These are phyloP conservation scores for Talaromyces pinophilus DNA, from an alignment of 2,329 filamentous ascomycete species.

Conservation along the genomic window DNA sequence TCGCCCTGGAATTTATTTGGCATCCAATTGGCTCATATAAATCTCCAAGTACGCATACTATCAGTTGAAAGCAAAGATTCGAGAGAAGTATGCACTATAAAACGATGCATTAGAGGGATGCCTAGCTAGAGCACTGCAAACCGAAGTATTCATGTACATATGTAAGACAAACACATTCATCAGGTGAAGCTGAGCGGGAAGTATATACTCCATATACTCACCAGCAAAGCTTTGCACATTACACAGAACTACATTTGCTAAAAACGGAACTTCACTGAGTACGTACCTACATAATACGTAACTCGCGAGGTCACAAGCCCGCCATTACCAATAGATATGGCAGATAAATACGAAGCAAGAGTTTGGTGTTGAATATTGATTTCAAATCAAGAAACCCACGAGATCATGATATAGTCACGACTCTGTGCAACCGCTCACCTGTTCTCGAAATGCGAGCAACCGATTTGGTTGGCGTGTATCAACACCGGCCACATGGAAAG, in stretches of 20 bases:
- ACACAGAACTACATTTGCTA: not conserved
- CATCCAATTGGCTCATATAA: not conserved
- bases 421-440: not conserved
- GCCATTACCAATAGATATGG: not conserved
- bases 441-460: not conserved
- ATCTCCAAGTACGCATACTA: not conserved
- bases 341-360: not conserved
- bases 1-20: not conserved
- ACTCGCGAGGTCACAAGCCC: not conserved
- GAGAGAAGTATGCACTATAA: not conserved
- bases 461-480: not conserved
- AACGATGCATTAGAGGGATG: not conserved
- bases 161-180: not conserved
- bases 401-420: not conserved
- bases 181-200: not conserved
- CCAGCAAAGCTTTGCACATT: not conserved
- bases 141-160: not conserved
- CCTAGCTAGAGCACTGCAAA: not conserved
- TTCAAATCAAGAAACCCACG: not conserved
- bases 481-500: slow-evolving; percentile 1
- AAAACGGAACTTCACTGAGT: not conserved
- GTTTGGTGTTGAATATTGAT: not conserved
- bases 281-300: not conserved
- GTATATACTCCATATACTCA: not conserved
- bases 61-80: not conserved